Conservation (phyloP, 345 rosid genomes). For the Heritiera littoralis region DNA sequence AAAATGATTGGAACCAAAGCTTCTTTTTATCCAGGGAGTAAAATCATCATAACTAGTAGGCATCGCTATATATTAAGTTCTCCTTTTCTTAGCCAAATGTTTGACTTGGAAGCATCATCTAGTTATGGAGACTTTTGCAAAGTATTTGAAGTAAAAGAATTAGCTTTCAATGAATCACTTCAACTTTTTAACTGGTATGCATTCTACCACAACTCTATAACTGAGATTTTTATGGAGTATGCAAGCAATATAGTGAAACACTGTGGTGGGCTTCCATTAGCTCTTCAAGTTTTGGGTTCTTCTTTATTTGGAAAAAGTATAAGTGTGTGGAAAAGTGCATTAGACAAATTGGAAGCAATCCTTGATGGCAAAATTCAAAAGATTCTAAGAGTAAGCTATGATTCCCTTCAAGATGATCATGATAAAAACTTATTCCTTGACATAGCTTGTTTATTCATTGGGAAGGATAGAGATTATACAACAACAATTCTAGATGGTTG, state of each 20-base stretch:
- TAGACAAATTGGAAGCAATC: neutral
- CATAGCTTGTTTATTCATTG: constrained; percentile 33
- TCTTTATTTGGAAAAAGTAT: constrained; percentile 21
- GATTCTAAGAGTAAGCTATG: constrained; percentile 21
- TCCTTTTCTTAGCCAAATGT: neutral
- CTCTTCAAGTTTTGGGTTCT: constrained; percentile 38
- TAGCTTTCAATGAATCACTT: constrained; percentile 26
- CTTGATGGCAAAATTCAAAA: neutral
- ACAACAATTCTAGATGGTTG: constrained; percentile 28
- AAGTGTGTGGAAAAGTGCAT: constrained; percentile 6
- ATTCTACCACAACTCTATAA: constrained; percentile 25
- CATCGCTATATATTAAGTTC: neutral
- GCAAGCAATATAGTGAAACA: constrained; percentile 24
- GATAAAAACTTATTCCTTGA: constrained; percentile 32
- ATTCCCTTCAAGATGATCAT: neutral
- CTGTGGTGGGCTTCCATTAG: constrained; percentile 43
- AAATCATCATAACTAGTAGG: neutral
- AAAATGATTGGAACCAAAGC: neutral
- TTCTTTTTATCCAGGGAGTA: neutral
- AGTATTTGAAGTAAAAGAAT: constrained; percentile 10
- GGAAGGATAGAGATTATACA: constrained; percentile 25
- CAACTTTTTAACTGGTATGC: constrained; percentile 35
- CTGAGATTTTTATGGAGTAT: constrained; percentile 27
- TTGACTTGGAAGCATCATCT: neutral
- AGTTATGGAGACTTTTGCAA: neutral